Evolutionary conservation across 352 stramenopile species (phyloP).

Genomic region (Phytophthora rubi): DNA sequence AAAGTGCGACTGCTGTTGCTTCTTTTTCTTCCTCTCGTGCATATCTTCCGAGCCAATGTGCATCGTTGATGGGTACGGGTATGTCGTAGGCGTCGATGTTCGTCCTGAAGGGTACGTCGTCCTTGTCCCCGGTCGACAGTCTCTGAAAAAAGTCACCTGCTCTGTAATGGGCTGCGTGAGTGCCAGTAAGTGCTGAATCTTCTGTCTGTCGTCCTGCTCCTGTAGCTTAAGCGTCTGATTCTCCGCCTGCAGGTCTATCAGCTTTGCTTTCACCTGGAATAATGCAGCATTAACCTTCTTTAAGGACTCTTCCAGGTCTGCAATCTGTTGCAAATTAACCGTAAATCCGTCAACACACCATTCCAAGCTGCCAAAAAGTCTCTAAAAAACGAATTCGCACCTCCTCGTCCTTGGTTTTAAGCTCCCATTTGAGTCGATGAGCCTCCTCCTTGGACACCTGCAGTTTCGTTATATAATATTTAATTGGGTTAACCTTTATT

Average conservation of each 20-base stretch:
- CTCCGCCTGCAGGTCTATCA: constrained; percentile 67
- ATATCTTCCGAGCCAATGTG: constrained; percentile 69
- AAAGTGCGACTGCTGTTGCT: constrained; percentile 28
- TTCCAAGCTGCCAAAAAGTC: background rate
- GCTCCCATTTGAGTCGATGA: constrained; percentile 78
- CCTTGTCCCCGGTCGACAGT: constrained; percentile 66
- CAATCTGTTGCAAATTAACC: constrained; percentile 41
- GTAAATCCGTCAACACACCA: constrained; percentile 6
- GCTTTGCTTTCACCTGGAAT: constrained; percentile 68
- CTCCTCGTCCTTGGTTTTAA: constrained; percentile 71
- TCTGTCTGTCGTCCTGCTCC: constrained; percentile 73
- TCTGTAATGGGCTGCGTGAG: constrained; percentile 86
- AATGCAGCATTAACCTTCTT: constrained; percentile 61
- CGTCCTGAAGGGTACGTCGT: constrained; percentile 53
- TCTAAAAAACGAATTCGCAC: constrained; percentile 25
- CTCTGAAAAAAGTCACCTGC: constrained; percentile 79
- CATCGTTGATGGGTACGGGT: constrained; percentile 78
- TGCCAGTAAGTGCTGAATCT: constrained; percentile 84
- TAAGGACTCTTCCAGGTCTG: constrained; percentile 63
- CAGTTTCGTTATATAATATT: constrained; percentile 2
- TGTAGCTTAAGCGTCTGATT: constrained; percentile 78
- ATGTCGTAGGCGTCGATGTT: constrained; percentile 42
- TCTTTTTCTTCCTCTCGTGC: constrained; percentile 32
- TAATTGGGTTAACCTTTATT: background rate
- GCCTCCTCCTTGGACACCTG: constrained; percentile 81